These are phyloP conservation scores for Lasiodiplodia gonubiensis DNA, from an alignment of 2,329 filamentous ascomycete species.

Conservation along the genomic window DNA sequence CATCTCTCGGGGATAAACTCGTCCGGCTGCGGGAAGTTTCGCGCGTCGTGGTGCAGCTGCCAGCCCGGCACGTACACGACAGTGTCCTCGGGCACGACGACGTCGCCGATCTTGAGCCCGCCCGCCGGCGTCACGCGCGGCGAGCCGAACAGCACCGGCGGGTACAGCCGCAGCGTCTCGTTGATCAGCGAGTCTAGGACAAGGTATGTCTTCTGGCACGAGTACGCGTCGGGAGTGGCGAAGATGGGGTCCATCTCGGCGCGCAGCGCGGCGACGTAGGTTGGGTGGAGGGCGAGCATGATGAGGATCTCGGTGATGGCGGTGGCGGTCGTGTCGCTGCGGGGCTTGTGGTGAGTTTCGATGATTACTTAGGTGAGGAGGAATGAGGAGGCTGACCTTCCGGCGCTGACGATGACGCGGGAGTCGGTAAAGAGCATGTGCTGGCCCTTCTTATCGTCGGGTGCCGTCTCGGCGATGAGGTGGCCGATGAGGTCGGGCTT, in stretches of 20 bases:
- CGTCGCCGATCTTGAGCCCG: conserved; percentile 46
- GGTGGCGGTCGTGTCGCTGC: conserved; percentile 52
- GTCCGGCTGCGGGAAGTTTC: conserved; percentile 31
- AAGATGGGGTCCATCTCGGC: conserved; percentile 45
- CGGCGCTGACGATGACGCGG: conserved; percentile 17
- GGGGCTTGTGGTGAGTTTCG: neutral
- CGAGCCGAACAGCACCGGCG: conserved; percentile 46
- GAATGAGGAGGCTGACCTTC: conserved; percentile 17
- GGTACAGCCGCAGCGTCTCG: conserved; percentile 49
- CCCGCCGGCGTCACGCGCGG: conserved; percentile 45
- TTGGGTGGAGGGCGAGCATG: conserved; percentile 51
- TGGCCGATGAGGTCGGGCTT: conserved; percentile 36
- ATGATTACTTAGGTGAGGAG: neutral
- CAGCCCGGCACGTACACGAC: conserved; percentile 41
- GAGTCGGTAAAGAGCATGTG: conserved; percentile 17
- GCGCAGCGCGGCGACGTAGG: conserved; percentile 40
- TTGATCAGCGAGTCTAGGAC: conserved; percentile 49
- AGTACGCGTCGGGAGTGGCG: conserved; percentile 35
- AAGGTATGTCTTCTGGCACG: conserved; percentile 34
- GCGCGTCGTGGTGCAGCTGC: conserved; percentile 38
- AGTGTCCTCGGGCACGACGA: conserved; percentile 41
- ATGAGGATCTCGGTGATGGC: conserved; percentile 50
- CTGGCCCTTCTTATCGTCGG: conserved; percentile 4
- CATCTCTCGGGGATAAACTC: conserved; percentile 42
- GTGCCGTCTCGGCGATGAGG: conserved; percentile 31